phyloP scores from a whole-genome alignment of 208 protist genomes.

The Trypanosomatidae sp. region DNA sequence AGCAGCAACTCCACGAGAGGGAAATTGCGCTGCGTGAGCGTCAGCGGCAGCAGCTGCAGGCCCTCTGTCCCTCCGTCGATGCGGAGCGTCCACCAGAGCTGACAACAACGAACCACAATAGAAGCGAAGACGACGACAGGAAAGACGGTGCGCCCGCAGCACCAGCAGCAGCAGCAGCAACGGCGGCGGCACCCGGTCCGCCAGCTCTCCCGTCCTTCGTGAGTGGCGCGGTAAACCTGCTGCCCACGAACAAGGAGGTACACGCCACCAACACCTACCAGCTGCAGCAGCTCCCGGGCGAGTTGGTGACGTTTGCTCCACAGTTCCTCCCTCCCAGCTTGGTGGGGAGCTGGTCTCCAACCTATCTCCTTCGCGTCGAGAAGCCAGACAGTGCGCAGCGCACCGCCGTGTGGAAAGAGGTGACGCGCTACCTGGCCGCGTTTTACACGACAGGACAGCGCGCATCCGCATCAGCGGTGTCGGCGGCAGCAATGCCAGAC shows the following conservation, averaged over 20 bases:
- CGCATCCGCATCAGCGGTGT: neutral
- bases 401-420: slow-evolving; percentile 9
- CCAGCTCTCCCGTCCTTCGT: no score
- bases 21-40: slow-evolving; percentile 11
- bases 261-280: slow-evolving; percentile 57
- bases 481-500: neutral
- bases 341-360: slow-evolving; percentile 64
- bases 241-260: slow-evolving; percentile 85
- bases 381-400: slow-evolving; percentile 19
- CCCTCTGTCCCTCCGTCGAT: no score
- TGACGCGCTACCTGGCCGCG: slow-evolving; percentile 35
- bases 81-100: no score
- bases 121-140: no score
- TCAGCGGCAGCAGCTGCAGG: slow-evolving; percentile 33
- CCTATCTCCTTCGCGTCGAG: slow-evolving; percentile 57
- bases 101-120: no score
- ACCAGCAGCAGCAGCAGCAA: slow-evolving; percentile 2
- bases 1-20: no score
- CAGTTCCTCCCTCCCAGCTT: slow-evolving; percentile 57
- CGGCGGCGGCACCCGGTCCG: slow-evolving; percentile 12
- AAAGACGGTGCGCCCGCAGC: no score
- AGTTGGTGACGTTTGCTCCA: slow-evolving; percentile 53
- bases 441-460: slow-evolving; percentile 32
- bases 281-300: slow-evolving; percentile 63
- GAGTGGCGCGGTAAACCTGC: slow-evolving; percentile 78